Evolutionary conservation across 2,329 filamentous ascomycete species (phyloP), one percentile per base, ranked within the genome.

Genomic region (Pyricularia pennisetigena): DNA sequence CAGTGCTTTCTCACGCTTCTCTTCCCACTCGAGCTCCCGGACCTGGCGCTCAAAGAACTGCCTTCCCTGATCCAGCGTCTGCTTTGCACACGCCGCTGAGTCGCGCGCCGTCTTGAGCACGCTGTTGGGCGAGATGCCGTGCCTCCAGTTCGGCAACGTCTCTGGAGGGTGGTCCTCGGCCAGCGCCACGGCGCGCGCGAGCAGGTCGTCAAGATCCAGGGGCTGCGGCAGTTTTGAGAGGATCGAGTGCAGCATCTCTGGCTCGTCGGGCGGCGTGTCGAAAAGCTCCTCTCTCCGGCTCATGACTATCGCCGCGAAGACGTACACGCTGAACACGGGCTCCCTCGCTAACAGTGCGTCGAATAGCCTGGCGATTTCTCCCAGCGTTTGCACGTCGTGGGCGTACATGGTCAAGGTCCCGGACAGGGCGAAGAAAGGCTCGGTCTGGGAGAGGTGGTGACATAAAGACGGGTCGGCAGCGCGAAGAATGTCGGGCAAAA

Each of bases 351-450:
- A 83, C 65, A 99, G 85, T 68, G 94, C 94, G 79, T 99, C 95
- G 77, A 97, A 99, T 0, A 99, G 82, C 28, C 95, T 88, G 41
- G 93, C 87, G 74, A 99, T 98, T 72, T 94, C 91, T 71, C 87
- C 86, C 76, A 97, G 97, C 61, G 90, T 88, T 78, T 95, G 90
- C 70, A 99, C 93, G 76, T 98, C 94, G 79, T 99, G 95, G 23
- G 95, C 93, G 78, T 97, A 99, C 82, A 99, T 89, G 41, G 96
- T 99, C 62, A 99, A 84, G 0, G 93, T 97, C 65, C 93, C 93
- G n/a, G 92, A 89, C 5, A 99, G 83, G 4, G 95, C 95, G 77
- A 97, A 99, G 78, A 94, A 97, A 1, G 95, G 94, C 75, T 94
- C 88, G 20, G 89, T 90, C 28, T 83, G 85, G 1, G 89, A 87